Base-by-base conservation (phyloP, 495 filamentous ascomycete genomes). In the Penicilliopsis zonata region DNA sequence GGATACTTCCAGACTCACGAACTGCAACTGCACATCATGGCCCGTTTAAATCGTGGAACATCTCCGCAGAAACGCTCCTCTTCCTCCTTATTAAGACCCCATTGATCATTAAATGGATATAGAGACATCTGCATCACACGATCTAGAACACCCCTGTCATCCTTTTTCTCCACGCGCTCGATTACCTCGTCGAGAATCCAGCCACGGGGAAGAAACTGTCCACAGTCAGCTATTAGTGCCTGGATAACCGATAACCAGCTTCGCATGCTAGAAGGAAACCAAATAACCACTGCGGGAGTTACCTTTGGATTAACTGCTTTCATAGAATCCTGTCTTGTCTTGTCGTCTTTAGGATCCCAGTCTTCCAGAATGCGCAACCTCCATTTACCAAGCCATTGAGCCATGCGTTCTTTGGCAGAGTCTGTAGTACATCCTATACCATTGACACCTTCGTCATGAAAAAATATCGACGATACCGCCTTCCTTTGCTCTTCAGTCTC, bases 151-250 rank as follows among this genome's bases (percentile, higher is more conserved):
- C 82, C 77, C 31, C 83, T 65, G 41, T 96, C 86, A 12, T 80
- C 78, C 16, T 77, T 70, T 46, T 81, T 78, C 55, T 96, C 87
- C 2, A 95, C 87, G 9, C 80, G 67, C 21, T 76, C 69, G 40
- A 98, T 95, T 4, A 96, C 42, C 55, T 96, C 90, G 53, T 96
- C 88, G 5, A 98, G 63, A 31, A 98, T 73, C 90, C 92, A 98
- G 13, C 75, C 74, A 19, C 85, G 66, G 0, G 92, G 85, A 1
- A 93, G 57, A 42, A 96, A 96, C 51, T 73, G 37, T 12, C 9
- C 13, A 13, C 13, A 18, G 27, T 31, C 17, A 44, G 28, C 34
- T 13, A 38, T 18, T 13, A 23, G 22, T n/a, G n/a, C 8, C 19
- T 7, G 14, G 7, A 22, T 3, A 33, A 4, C 10, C 4, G 5